Percentiles rank a stretch among this genome's conserved stretches.
phyloP scores from a whole-genome alignment of 1,139 yeast genomes.

The Magnusiomyces fungicola region DNA sequence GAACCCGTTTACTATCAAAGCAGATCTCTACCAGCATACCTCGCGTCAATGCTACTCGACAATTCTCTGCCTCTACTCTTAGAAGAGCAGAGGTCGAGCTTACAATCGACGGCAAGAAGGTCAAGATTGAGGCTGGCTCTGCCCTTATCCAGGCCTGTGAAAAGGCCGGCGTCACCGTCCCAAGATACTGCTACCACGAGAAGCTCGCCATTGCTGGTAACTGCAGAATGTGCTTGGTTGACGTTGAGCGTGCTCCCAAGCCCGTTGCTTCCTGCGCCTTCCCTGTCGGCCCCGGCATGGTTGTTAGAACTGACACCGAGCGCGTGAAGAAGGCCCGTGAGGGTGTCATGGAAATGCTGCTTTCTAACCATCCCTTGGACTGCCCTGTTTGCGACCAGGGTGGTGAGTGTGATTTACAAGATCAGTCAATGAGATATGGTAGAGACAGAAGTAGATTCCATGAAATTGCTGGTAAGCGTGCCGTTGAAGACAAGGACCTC shows the following conservation, averaged over 20 bases:
- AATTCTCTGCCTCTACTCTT: conserved; percentile 28
- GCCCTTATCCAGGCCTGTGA: conserved; percentile 90
- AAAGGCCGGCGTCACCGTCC: conserved; percentile 81
- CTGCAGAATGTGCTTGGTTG: conserved; percentile 91
- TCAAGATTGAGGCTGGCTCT: conserved; percentile 77
- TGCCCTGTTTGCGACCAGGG: conserved; percentile 95
- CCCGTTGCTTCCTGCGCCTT: conserved; percentile 87
- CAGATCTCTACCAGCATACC: conserved; percentile 11
- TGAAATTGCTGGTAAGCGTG: conserved; percentile 80
- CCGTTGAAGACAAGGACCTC: conserved; percentile 83
- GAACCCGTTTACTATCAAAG: conserved; percentile 15
- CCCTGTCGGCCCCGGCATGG: conserved; percentile 89
- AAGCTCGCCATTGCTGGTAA: conserved; percentile 90
- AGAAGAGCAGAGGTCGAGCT: conserved; percentile 56
- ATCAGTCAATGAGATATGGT: conserved; percentile 79
- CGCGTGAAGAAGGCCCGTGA: conserved; percentile 81
- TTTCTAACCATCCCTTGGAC: conserved; percentile 87
- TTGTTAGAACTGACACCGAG: conserved; percentile 72
- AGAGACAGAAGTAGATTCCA: conserved; percentile 79
- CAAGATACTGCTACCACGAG: conserved; percentile 88
- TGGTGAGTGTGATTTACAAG: conserved; percentile 91
- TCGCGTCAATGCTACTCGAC: conserved; percentile 13
- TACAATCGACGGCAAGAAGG: conserved; percentile 71
- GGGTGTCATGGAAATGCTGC: conserved; percentile 83
- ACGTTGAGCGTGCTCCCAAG: conserved; percentile 84